phyloP scores from a whole-genome alignment of 2,329 filamentous ascomycete genomes.

The Talaromyces atroroseus region DNA sequence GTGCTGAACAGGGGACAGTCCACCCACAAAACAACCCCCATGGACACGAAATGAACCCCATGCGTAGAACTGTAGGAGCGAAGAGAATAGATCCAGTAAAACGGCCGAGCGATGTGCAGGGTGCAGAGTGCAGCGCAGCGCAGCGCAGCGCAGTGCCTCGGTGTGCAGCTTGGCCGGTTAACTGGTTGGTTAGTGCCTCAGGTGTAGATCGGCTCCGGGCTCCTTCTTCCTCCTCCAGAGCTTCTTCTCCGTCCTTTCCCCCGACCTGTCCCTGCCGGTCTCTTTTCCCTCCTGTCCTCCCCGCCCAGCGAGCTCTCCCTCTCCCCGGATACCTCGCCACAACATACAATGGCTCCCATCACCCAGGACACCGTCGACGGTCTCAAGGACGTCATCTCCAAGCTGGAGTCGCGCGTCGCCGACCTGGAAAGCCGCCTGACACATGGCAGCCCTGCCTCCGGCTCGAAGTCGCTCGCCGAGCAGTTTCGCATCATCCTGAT shows the following conservation, averaged over 20 bases:
- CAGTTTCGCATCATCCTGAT: conserved; percentile 95
- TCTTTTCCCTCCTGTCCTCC: conserved; percentile 1
- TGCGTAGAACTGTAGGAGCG: no score
- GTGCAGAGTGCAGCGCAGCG: no score
- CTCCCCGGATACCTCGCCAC: conserved; percentile 15
- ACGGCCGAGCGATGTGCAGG: no score
- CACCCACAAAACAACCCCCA: no score
- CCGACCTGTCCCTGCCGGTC: conserved; percentile 8
- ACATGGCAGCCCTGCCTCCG: conserved; percentile 46
- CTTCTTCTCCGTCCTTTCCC: not conserved
- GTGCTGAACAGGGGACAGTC: no score
- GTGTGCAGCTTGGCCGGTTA: not conserved
- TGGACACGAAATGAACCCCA: no score
- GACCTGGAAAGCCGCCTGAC: conserved; percentile 71
- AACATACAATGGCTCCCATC: conserved; percentile 76
- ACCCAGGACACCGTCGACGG: conserved; percentile 73
- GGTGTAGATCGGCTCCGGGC: not conserved
- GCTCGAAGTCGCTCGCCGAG: conserved; percentile 48
- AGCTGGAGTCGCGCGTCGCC: conserved; percentile 80
- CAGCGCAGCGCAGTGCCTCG: no score
- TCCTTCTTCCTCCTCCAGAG: not conserved
- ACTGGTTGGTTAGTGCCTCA: not conserved
- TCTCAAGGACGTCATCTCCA: conserved; percentile 76
- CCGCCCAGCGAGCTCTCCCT: no score
- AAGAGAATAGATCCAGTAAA: no score